Conservation (phyloP, 306 rosid genomes). For the Fagus crenata region DNA sequence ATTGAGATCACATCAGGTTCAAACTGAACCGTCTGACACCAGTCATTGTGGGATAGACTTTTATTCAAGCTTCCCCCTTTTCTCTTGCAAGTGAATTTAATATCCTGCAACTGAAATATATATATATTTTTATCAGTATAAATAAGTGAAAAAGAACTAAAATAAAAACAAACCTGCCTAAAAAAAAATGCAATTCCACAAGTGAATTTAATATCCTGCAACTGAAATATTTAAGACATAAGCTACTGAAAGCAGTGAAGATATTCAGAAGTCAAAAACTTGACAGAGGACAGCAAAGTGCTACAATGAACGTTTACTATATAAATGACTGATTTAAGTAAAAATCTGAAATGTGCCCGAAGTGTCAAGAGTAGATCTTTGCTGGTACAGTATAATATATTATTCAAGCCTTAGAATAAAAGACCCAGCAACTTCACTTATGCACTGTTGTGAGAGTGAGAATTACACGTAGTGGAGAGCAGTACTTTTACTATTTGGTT, state of each 20-base stretch:
- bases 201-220: constrained; percentile 49
- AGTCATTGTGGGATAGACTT: constrained; percentile 49
- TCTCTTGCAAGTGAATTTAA: constrained; percentile 67
- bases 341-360: neutral
- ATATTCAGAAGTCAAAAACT: constrained; percentile 5
- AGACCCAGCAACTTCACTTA: neutral
- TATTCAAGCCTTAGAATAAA: neutral
- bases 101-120: constrained; percentile 43
- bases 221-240: constrained; percentile 40
- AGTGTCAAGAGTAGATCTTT: neutral
- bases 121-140: no score
- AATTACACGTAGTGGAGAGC: neutral
- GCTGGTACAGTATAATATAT: neutral
- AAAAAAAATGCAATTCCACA: neutral
- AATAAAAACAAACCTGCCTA: no score
- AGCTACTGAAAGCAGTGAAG: neutral
- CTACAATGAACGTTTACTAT: neutral
- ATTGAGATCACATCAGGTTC: constrained; percentile 80
- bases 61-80: constrained; percentile 72
- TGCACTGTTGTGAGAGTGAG: neutral
- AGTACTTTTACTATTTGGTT: neutral
- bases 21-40: constrained; percentile 74
- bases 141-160: no score
- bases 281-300: neutral
- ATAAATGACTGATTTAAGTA: neutral